A percentile compares a stretch with the other conserved stretches of the same genome.
Evolutionary conservation across 2,329 filamentous ascomycete species (phyloP).

Genomic region (Teratosphaeria destructans): DNA sequence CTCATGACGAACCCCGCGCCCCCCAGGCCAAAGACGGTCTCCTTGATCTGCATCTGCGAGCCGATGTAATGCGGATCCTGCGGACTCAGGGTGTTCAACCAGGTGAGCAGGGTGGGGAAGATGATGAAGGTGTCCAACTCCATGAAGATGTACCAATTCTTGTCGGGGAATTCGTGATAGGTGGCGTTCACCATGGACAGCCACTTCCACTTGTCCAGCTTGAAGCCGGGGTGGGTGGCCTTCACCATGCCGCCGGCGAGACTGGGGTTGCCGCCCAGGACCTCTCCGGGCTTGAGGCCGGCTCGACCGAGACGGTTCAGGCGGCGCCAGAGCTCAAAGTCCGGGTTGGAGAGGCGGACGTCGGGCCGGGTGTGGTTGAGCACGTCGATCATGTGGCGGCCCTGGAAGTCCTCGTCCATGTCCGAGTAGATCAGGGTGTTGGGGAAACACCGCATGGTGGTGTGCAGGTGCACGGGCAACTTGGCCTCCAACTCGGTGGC

Average conservation of each 20-base stretch:
- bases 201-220: constrained; percentile 44
- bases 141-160: constrained; percentile 50
- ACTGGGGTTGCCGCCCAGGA: constrained; percentile 12
- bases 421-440: constrained; percentile 51
- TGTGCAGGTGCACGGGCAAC: constrained; percentile 44
- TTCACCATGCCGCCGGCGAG: constrained; percentile 15
- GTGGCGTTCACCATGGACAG: constrained; percentile 37
- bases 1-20: constrained; percentile 35
- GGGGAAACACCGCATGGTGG: constrained; percentile 45
- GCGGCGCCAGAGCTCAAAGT: constrained; percentile 28
- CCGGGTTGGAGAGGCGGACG: constrained; percentile 21
- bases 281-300: constrained; percentile 21
- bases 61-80: constrained; percentile 42
- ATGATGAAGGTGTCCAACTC: constrained; percentile 50
- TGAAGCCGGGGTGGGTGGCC: constrained; percentile 23
- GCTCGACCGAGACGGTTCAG: constrained; percentile 22
- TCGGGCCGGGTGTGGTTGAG: constrained; percentile 22
- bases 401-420: constrained; percentile 42
- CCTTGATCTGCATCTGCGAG: constrained; percentile 40
- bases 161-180: constrained; percentile 30
- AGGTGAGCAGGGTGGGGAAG: constrained; percentile 43
- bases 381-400: constrained; percentile 27
- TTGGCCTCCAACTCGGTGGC: constrained; percentile 47
- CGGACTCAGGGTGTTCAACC: constrained; percentile 42
- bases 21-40: constrained; percentile 31